phyloP scores from a whole-genome alignment of 306 rosid species.

The Ormosia emarginata region DNA sequence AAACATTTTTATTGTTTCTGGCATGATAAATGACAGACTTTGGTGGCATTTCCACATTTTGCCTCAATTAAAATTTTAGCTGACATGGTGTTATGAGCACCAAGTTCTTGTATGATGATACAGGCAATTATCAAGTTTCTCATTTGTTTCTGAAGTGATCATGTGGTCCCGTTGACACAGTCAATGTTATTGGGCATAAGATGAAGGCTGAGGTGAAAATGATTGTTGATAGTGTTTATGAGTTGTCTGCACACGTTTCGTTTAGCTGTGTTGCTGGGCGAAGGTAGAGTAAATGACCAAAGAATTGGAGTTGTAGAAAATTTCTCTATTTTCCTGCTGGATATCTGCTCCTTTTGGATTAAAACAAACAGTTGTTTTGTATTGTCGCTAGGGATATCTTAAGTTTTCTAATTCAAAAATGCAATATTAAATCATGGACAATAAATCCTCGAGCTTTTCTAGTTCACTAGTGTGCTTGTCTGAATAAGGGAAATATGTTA shows the following conservation, averaged over 20 bases:
- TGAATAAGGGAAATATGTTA: neutral
- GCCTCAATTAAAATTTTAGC: conserved; percentile 18
- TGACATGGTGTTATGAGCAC: conserved; percentile 38
- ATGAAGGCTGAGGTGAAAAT: conserved; percentile 37
- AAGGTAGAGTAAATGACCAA: conserved; percentile 29
- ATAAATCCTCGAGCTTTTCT: neutral
- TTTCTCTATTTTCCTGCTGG: neutral
- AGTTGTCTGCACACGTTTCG: conserved; percentile 16
- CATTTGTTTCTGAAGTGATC: conserved; percentile 45
- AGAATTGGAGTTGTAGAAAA: conserved; percentile 17
- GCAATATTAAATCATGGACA: neutral
- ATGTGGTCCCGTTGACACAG: conserved; percentile 30
- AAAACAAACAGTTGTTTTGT: neutral
- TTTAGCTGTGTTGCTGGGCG: conserved; percentile 30
- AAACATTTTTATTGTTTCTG: conserved; percentile 21
- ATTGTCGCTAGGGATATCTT: conserved; percentile 4
- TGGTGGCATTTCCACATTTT: conserved; percentile 14
- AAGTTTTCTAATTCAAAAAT: conserved; percentile 1
- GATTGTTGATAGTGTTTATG: conserved; percentile 27
- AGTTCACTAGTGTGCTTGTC: neutral
- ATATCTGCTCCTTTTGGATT: conserved; percentile 11
- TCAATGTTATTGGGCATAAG: conserved; percentile 29
- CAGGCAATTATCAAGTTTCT: conserved; percentile 41
- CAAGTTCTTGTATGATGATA: conserved; percentile 44
- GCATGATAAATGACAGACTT: conserved; percentile 16